phyloP scores from a whole-genome alignment of 371 early-diverging fungal species.

The Lichtheimia ramosa region DNA sequence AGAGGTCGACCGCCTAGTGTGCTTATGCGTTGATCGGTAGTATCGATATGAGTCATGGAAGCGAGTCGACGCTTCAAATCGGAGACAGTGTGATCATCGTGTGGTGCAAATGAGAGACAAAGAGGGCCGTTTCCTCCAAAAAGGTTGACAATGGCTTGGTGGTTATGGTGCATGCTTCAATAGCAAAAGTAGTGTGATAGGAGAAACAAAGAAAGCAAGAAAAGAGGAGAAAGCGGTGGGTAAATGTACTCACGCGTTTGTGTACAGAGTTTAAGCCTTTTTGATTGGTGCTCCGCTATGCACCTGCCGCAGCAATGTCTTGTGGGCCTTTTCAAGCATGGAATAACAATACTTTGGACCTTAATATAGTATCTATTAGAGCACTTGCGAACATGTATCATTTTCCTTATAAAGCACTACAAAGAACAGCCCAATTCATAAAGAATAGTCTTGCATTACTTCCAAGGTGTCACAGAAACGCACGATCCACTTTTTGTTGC shows the following conservation, averaged over 20 bases:
- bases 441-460: no score
- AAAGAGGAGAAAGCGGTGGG: constrained; percentile 1
- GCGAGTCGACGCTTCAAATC: constrained; percentile 33
- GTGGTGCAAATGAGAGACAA: constrained; percentile 23
- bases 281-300: not conserved
- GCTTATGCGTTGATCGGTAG: constrained; percentile 13
- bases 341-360: no score
- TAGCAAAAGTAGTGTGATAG: not conserved
- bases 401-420: no score
- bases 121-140: constrained; percentile 22
- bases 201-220: constrained; percentile 1
- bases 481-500: no score
- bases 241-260: not conserved
- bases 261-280: not conserved
- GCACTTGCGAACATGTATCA: no score
- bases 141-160: constrained; percentile 40
- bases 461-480: no score
- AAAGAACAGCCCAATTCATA: no score
- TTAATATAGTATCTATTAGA: no score
- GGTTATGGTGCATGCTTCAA: constrained; percentile 25
- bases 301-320: no score
- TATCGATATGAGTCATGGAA: constrained; percentile 5
- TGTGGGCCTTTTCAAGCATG: no score
- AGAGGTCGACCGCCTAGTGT: constrained; percentile 5
- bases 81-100: constrained; percentile 12